Evolutionary conservation across 805 yeast genomes (phyloP), one percentile per base, ranked within the genome.

Genomic region (Clavispora santaluciae): DNA sequence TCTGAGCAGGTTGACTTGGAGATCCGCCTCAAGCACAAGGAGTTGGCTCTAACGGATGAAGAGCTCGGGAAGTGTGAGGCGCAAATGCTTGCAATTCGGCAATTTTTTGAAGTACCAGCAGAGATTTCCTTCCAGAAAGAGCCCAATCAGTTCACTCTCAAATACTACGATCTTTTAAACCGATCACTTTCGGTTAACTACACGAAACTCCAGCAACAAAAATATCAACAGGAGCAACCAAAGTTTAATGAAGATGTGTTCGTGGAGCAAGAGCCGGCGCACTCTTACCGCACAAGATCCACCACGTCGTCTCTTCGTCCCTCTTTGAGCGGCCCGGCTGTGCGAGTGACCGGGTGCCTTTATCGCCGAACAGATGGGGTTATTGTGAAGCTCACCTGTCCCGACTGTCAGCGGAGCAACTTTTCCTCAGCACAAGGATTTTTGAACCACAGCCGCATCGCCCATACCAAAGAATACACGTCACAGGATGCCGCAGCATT

Each of bases 381-480:
- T 1, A 61, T 83, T 16, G 88, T 86, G 2, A 70, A 79, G 36
- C 68, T 86, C 26, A 79, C 78, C 7, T 86, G 95, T 57, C 76
- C 80, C 1, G 75, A 72, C 38, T 86, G 95, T 60, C 73, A 68
- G 9, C 60, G 90, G 39, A 72, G 79, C 31, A 85, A 83, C 46
- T 86, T 86, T 54, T 80, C 86, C 7, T 77, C 85, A 11, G 86
- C 89, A 0, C 93, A 86, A 55, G 93, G 93, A 12, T 83, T 86
- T 50, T 70, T 84, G 26, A 86, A 84, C 57, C 95, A 86, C 58
- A 76, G 83, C 40, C 68, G 93, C 43, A 72, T 83, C 20, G 84
- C 89, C 7, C 95, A 86, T 57, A 65, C 76, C n/a, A 76, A 74
- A 41, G 86, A 81, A 42, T 84, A 75, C 47, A 73, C 81, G 5